phyloP scores from a whole-genome alignment of 2,329 filamentous ascomycete species.

The Aplosporella prunicola region DNA sequence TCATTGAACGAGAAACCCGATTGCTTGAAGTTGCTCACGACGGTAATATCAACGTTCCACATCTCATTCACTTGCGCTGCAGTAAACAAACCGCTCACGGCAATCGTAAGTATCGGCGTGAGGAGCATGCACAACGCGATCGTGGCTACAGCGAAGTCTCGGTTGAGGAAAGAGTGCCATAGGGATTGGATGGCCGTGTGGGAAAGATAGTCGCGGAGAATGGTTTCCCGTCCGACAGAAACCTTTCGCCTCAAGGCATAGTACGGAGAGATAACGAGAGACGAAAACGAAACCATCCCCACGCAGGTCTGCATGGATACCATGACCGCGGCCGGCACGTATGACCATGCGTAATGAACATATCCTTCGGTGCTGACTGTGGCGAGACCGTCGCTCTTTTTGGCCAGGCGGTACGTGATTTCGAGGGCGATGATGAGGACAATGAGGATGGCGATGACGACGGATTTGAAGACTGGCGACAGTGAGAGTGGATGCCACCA shows the following conservation, averaged over 20 bases:
- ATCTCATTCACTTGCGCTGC: not conserved
- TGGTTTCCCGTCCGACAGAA: not conserved
- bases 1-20: not conserved
- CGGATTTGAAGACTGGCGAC: not conserved
- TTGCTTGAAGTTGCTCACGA: not conserved
- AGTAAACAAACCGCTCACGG: not conserved
- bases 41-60: not conserved
- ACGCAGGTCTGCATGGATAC: not conserved
- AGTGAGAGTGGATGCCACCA: not conserved
- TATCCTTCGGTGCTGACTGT: not conserved
- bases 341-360: not conserved
- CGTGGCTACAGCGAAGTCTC: not conserved
- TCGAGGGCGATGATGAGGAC: not conserved
- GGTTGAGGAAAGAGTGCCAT: not conserved
- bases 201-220: not conserved
- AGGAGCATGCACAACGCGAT: not conserved
- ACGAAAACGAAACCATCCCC: not conserved
- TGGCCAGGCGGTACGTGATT: not conserved
- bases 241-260: not conserved
- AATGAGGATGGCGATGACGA: not conserved
- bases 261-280: not conserved
- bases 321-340: not conserved
- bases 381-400: not conserved
- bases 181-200: not conserved
- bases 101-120: not conserved